Percentiles rank a stretch among this genome's conserved stretches.
Evolutionary conservation across 1,284 basidiomycete genomes (phyloP).

Genomic region (Omphalotus olearius): DNA sequence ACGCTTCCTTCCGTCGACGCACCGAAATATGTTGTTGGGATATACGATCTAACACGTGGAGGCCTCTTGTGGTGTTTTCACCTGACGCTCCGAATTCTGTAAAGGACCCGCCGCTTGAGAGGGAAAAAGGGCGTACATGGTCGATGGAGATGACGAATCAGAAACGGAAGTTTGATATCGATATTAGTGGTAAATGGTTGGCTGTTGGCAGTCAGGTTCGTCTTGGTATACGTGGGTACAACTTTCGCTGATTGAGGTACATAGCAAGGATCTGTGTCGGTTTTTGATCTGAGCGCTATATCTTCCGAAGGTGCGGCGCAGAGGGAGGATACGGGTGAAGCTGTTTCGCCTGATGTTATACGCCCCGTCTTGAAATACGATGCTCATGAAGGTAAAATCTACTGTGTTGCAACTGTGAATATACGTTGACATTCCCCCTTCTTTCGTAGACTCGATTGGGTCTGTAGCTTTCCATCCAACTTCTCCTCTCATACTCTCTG

Average conservation of each 20-base stretch:
- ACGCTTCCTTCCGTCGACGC: conserved; percentile 74
- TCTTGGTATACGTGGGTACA: no score
- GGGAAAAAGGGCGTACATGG: neutral
- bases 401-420: no score
- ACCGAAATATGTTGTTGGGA: conserved; percentile 74
- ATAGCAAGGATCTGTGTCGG: conserved; percentile 36
- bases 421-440: no score
- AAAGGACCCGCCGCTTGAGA: neutral
- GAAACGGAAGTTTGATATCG: conserved; percentile 73
- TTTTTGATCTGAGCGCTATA: conserved; percentile 37
- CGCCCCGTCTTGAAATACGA: conserved; percentile 27
- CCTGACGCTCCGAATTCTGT: conserved; percentile 13
- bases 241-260: neutral
- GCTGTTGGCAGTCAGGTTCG: conserved; percentile 70
- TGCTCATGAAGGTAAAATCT: conserved; percentile 50
- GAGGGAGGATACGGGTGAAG: neutral
- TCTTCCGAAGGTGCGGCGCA: neutral
- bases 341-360: conserved; percentile 15
- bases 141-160: conserved; percentile 74
- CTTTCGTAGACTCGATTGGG: conserved; percentile 58
- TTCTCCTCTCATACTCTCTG: conserved; percentile 46
- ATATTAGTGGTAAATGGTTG: conserved; percentile 66
- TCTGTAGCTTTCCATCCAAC: conserved; percentile 61
- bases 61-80: conserved; percentile 40
- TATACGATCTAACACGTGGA: conserved; percentile 57